Evolutionary conservation across 2,329 filamentous ascomycete species (phyloP).

Genomic region (Talaromyces marneffei): DNA sequence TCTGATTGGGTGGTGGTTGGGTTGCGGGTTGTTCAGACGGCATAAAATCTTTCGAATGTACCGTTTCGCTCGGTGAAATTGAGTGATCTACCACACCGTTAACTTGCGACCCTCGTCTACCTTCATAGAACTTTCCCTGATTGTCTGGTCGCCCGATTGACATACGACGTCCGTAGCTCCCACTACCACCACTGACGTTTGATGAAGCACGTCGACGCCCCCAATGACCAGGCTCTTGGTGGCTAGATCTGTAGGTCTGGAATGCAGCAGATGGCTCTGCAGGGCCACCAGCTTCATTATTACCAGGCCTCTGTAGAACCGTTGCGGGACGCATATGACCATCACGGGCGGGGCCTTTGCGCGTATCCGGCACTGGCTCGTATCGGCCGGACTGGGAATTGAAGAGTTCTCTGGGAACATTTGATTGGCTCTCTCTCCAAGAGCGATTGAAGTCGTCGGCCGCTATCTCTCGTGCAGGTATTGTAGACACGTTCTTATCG

Average conservation of each 20-base stretch:
- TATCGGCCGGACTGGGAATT: conserved; percentile 95
- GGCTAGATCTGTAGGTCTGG: conserved; percentile 67
- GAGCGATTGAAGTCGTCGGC: conserved; percentile 88
- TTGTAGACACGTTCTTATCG: conserved; percentile 49
- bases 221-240: conserved; percentile 60
- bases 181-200: conserved; percentile 82
- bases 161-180: conserved; percentile 59
- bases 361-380: conserved; percentile 73
- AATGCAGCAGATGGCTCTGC: conserved; percentile 83
- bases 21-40: conserved; percentile 23
- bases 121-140: conserved; percentile 34
- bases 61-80: conserved; percentile 23
- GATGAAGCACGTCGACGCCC: conserved; percentile 78
- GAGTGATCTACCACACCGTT: conserved; percentile 32
- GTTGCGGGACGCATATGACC: conserved; percentile 69
- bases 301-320: conserved; percentile 67
- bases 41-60: conserved; percentile 20
- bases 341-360: conserved; percentile 62
- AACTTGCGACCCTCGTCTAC: conserved; percentile 34
- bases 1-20: conserved; percentile 23
- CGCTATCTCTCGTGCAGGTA: conserved; percentile 72
- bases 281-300: conserved; percentile 57
- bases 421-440: conserved; percentile 65
- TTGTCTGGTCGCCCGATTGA: conserved; percentile 48
- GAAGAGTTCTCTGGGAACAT: conserved; percentile 69